These are phyloP conservation scores for Aureobasidium sp. DNA, from an alignment of 2,329 filamentous ascomycete genomes.

Conservation along the genomic window DNA sequence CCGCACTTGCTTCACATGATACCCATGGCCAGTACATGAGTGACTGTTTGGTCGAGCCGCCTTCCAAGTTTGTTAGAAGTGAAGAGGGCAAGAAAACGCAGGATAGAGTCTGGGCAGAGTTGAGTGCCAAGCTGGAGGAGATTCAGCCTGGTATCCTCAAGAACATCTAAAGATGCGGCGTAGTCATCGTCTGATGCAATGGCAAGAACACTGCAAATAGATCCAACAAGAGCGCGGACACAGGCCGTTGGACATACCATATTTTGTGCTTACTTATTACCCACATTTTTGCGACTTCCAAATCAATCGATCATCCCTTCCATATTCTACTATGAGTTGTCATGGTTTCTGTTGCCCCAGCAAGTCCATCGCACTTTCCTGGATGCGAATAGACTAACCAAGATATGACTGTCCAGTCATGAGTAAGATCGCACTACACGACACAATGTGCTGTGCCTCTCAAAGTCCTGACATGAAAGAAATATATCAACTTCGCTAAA, in stretches of 20 bases:
- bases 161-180: constrained; percentile 7
- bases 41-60: constrained; percentile 25
- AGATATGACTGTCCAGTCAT: not conserved
- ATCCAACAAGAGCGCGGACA: not conserved
- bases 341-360: not conserved
- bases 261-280: not conserved
- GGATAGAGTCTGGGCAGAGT: constrained; percentile 33
- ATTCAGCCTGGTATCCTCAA: constrained; percentile 29
- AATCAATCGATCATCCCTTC: not conserved
- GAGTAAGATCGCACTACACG: not conserved
- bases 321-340: not conserved
- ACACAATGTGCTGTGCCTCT: not conserved
- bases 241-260: not conserved
- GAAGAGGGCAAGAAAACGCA: constrained; percentile 30
- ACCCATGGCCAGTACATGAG: constrained; percentile 35
- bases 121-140: constrained; percentile 31
- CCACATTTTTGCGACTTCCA: not conserved
- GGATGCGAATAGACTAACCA: not conserved
- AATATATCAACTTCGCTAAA: not conserved
- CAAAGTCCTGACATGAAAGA: not conserved
- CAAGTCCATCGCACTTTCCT: not conserved
- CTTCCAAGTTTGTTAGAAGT: constrained; percentile 29
- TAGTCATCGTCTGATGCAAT: not conserved
- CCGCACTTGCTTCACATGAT: constrained; percentile 28
- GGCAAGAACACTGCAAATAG: too few relatives aligned